Percentiles rank a stretch among this genome's conserved stretches.
Conservation (phyloP, 345 rosid species). For the Kernera saxatilis region DNA sequence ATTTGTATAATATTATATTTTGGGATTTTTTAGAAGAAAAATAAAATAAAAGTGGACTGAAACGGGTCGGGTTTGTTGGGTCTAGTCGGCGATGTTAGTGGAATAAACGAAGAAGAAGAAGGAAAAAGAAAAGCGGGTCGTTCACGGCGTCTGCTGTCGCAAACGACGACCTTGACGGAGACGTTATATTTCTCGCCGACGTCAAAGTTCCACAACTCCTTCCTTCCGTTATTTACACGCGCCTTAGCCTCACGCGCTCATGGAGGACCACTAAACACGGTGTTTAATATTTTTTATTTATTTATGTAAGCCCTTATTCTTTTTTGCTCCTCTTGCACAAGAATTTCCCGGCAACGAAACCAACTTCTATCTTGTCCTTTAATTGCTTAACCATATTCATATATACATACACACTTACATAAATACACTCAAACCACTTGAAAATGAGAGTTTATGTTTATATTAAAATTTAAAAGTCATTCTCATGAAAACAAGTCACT, state of each 20-base stretch:
- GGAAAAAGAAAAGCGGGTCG: slow-evolving; percentile 15
- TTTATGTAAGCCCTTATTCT: neutral
- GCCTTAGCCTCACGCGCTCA: neutral
- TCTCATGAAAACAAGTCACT: neutral
- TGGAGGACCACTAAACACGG: slow-evolving; percentile 9
- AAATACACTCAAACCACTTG: slow-evolving; percentile 9
- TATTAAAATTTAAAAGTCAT: neutral
- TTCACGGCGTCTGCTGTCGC: slow-evolving; percentile 31
- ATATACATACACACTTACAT: slow-evolving; percentile 2
- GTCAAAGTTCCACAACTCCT: neutral
- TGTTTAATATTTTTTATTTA: neutral
- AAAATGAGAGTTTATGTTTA: neutral
- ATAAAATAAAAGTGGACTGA: neutral
- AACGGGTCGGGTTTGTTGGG: slow-evolving; percentile 7
- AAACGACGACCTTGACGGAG: slow-evolving; percentile 31
- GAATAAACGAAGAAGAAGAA: neutral
- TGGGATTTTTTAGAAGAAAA: neutral
- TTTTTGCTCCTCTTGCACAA: slow-evolving; percentile 5
- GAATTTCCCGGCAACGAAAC: slow-evolving; percentile 30
- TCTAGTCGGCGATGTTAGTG: neutral
- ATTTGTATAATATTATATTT: too few species aligned
- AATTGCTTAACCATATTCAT: slow-evolving; percentile 29
- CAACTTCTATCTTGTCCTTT: slow-evolving; percentile 31
- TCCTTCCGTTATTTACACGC: neutral
- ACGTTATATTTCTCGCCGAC: slow-evolving; percentile 6